Evolutionary conservation across 305 asterid genomes (phyloP).

Genomic region (Fraxinus paxiana): DNA sequence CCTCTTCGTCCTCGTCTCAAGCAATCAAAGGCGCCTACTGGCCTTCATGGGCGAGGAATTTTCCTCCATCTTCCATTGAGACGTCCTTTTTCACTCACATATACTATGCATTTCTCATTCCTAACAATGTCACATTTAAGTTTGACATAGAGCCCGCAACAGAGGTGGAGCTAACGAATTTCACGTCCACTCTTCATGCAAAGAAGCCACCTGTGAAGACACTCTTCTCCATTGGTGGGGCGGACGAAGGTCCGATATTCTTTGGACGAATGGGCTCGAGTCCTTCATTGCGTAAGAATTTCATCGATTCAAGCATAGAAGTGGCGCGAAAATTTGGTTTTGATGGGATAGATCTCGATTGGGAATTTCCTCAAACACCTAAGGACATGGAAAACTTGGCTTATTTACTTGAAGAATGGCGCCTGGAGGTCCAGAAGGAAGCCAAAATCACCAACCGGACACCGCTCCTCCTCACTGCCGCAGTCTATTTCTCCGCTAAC

Average conservation of each 20-base stretch:
- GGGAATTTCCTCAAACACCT: constrained; percentile 59
- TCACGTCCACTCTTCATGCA: constrained; percentile 55
- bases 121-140: constrained; percentile 42
- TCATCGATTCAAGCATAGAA: constrained; percentile 55
- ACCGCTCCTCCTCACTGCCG: constrained; percentile 66
- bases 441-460: constrained; percentile 28
- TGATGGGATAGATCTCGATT: constrained; percentile 76
- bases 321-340: constrained; percentile 56
- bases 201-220: constrained; percentile 40
- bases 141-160: constrained; percentile 38
- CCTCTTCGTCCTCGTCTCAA: constrained; percentile 11
- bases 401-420: constrained; percentile 53
- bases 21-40: constrained; percentile 61
- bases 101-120: constrained; percentile 65
- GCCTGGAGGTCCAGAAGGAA: constrained; percentile 46
- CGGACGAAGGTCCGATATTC: constrained; percentile 28
- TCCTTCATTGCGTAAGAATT: constrained; percentile 33
- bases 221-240: constrained; percentile 72
- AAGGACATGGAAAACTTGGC: constrained; percentile 56
- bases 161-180: constrained; percentile 30
- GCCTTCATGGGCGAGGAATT: constrained; percentile 47
- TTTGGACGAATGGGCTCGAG: constrained; percentile 51
- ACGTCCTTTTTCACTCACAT: constrained; percentile 59
- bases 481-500: constrained; percentile 59
- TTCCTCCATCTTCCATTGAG: constrained; percentile 54